A percentile compares a stretch with the other conserved stretches of the same genome.
These are phyloP conservation scores for Podospora pseudopauciseta DNA, from an alignment of 495 filamentous ascomycete genomes.

Conservation along the genomic window DNA sequence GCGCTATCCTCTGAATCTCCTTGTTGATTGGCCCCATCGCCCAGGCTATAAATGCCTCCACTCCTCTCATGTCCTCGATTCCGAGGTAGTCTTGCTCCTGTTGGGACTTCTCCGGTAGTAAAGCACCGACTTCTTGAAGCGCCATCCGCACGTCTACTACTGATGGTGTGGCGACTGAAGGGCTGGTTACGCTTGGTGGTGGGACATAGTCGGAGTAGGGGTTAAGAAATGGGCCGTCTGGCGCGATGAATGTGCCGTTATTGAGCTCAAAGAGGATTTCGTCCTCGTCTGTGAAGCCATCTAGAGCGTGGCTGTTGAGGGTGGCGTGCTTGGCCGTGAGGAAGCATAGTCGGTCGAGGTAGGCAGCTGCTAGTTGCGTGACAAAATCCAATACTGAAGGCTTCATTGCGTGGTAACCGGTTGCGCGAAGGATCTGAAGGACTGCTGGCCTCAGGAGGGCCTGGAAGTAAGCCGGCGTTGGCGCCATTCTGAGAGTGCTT, in stretches of 20 bases:
- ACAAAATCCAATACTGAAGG: conserved; percentile 75
- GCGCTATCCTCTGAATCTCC: conserved; percentile 63
- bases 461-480: conserved; percentile 56
- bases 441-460: conserved; percentile 76
- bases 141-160: conserved; percentile 81
- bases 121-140: conserved; percentile 66
- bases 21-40: conserved; percentile 60
- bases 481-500: conserved; percentile 32
- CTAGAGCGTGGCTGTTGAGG: conserved; percentile 34
- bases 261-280: conserved; percentile 55
- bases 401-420: conserved; percentile 73
- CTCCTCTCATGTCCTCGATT: conserved; percentile 68
- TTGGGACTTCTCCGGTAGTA: conserved; percentile 56
- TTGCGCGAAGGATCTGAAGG: conserved; percentile 80
- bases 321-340: conserved; percentile 58
- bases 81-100: conserved; percentile 36
- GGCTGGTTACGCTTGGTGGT: not conserved
- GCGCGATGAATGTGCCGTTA: not conserved
- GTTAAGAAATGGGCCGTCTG: not conserved
- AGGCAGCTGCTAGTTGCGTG: conserved; percentile 69
- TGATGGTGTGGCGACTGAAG: conserved; percentile 37
- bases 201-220: not conserved
- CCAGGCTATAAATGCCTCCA: conserved; percentile 73
- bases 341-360: conserved; percentile 64
- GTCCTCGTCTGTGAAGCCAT: conserved; percentile 19